Conservation (phyloP, 139 green algal genomes). For the Penium margaritaceum region DNA sequence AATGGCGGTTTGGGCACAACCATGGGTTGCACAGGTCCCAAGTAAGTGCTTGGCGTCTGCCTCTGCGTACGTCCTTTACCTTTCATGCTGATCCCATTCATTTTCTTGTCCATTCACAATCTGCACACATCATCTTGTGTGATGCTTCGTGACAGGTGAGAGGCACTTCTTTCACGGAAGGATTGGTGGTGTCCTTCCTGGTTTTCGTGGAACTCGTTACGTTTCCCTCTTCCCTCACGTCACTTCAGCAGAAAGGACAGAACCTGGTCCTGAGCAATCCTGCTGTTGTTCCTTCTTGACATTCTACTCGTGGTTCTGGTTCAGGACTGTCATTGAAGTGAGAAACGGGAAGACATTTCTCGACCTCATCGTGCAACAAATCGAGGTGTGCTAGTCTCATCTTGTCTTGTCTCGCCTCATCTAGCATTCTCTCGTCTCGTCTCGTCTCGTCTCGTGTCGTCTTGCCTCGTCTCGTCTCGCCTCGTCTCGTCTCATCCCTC, state of each 20-base stretch:
- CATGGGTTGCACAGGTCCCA: slow-evolving; percentile 38
- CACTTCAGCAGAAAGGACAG: too few species aligned
- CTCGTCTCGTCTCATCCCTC: too few species aligned
- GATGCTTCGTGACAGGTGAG: too few species aligned
- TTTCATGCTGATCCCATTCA: neutral
- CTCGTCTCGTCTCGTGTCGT: too few species aligned
- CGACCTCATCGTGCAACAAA: slow-evolving; percentile 33
- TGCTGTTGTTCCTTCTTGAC: neutral
- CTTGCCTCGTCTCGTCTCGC: too few species aligned
- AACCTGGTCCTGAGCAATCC: too few species aligned
- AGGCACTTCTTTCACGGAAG: too few species aligned
- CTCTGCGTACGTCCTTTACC: neutral
- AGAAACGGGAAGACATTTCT: slow-evolving; percentile 27
- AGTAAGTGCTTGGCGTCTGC: neutral
- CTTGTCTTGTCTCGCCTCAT: too few species aligned
- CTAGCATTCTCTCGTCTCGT: too few species aligned
- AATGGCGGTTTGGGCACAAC: slow-evolving; percentile 38
- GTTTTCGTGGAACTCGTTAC: too few species aligned
- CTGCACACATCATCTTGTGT: neutral
- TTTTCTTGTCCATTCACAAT: neutral
- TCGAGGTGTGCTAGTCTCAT: slow-evolving; percentile 16
- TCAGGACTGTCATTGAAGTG: slow-evolving; percentile 38
- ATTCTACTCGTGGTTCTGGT: neutral
- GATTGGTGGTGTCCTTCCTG: too few species aligned
- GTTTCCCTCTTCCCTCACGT: too few species aligned